Evolutionary conservation across 2,329 filamentous ascomycete species (phyloP).

Genomic region (Colletotrichum higginsianum): DNA sequence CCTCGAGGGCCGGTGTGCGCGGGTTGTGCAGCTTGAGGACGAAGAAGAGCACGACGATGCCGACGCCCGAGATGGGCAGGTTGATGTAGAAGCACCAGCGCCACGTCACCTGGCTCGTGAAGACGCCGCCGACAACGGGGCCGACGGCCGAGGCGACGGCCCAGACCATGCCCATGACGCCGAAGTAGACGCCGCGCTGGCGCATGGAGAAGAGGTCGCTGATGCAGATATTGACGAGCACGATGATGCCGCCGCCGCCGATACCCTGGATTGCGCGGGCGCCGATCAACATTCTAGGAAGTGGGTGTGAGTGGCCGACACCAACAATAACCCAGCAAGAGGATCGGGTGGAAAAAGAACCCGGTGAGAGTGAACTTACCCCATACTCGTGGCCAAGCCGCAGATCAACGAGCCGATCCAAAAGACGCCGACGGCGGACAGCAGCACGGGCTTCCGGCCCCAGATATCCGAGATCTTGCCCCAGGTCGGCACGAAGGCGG

Average conservation of each 20-base stretch:
- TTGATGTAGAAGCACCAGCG: constrained; percentile 67
- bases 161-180: constrained; percentile 77
- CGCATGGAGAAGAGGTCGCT: constrained; percentile 68
- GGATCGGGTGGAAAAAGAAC: not conserved
- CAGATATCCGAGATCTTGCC: constrained; percentile 73
- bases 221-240: constrained; percentile 68
- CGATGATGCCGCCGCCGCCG: constrained; percentile 66
- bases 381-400: constrained; percentile 61
- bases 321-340: too few relatives aligned
- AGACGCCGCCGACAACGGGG: constrained; percentile 74
- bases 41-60: constrained; percentile 71
- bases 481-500: constrained; percentile 80
- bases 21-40: constrained; percentile 79
- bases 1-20: constrained; percentile 72
- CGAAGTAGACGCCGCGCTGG: constrained; percentile 67
- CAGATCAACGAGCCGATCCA: constrained; percentile 66
- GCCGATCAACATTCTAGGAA: constrained; percentile 58
- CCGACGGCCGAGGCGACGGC: constrained; percentile 76
- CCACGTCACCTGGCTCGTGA: constrained; percentile 74
- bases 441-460: constrained; percentile 68
- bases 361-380: not conserved
- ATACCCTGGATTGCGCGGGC: constrained; percentile 66
- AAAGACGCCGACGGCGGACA: constrained; percentile 65
- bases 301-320: not conserved
- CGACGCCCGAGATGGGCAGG: constrained; percentile 67